Base-by-base conservation (phyloP, 2,329 filamentous ascomycete species). In the Exophiala spinifera region DNA sequence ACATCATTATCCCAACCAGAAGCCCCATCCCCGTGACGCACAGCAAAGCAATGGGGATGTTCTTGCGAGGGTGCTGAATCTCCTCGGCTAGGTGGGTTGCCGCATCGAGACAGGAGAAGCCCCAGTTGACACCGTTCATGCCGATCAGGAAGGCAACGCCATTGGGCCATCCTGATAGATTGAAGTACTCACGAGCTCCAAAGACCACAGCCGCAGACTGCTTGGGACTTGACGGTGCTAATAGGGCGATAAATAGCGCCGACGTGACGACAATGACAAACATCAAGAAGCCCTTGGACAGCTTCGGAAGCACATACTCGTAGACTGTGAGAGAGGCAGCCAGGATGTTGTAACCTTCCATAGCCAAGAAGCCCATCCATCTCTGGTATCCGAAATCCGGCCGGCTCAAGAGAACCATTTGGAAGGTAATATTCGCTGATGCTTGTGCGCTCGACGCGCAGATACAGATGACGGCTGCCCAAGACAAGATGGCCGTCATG, bases 381-480 rank as follows among this genome's bases (percentile, higher is more conserved):
- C 23, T 25, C 8, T 25, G 23, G 23, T 25, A 25, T 4, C 21
- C 50, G 49, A 33, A 39, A 51, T 25, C 46, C 42, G 1, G 34
- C 19, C 42, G 55, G 61, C 13, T 52, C 48, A 8, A 56, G 55
- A 33, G 58, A 37, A 25, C 23, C 4, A 25, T 25, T 25, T 33
- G 42, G 54, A 39, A 63, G 55, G 20, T 21, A 37, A 7, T 49
- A 49, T 57, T 49, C 23, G 40, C 47, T 8, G 39, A 11, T 11
- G 39, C 39, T 19, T 17, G 39, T 20, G 63, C 7, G 28, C 49
- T 28, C 52, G 49, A 49, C 19, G 79, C 78, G 60, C 70, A 76
- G 6, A 78, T 80, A 57, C 81, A 81, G 50, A 82, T 74, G 19
- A 73, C 72, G 14, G 78, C 79, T n/a, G 77, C 75, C 72, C 77